Base-by-base conservation (phyloP, 2,329 filamentous ascomycete genomes). In the Rhynchosporium graminicola region DNA sequence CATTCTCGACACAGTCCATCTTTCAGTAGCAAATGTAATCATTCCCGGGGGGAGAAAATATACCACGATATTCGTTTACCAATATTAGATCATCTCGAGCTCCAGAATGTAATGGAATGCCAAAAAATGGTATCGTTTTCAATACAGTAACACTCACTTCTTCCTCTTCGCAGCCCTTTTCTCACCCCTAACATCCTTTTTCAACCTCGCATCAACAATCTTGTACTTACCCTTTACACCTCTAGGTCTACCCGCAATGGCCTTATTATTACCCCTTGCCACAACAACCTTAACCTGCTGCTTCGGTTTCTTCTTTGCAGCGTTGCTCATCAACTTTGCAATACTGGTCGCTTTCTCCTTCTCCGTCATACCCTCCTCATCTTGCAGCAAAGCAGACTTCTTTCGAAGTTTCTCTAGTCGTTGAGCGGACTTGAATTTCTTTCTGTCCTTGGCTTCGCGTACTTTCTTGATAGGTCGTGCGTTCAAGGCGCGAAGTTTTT, bases 401-500 rank as follows among this genome's bases (percentile, higher is more conserved):
- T 96, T 97, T 80, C 92, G 91, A 67, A 99, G 80, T 80, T 97
- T 97, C 83, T 99, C 95, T 36, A 99, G 79, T 62, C 86, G 84
- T 77, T 96, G 91, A 0, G 92, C 94, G 8, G 93, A 88, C 83
- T 96, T 96, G 77, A 97, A 89, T 80, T 97, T 98, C 87, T 99
- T 99, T 63, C 95, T 85, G 42, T 93, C 94, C 78, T 96, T 93
- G 29, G 95, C 95, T 78, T 99, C 95, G 70, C 91, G 89, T 38
- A 99, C 95, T 82, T 99, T 99, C 84, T 99, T 99, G 85, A 98
- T 98, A 0, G 95, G 95, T 38, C 95, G 87, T 7, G 94, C 95
- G 75, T 99, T 98, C 71, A 96, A 85, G 0, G 95, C 93, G 38
- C 94, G 89, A 74, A 90, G 75, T 79, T 99, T 99, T 73, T 97